Evolutionary conservation across 371 early-diverging fungal genomes (phyloP), one percentile per base, ranked within the genome.

Genomic region (Ordospora colligata): DNA sequence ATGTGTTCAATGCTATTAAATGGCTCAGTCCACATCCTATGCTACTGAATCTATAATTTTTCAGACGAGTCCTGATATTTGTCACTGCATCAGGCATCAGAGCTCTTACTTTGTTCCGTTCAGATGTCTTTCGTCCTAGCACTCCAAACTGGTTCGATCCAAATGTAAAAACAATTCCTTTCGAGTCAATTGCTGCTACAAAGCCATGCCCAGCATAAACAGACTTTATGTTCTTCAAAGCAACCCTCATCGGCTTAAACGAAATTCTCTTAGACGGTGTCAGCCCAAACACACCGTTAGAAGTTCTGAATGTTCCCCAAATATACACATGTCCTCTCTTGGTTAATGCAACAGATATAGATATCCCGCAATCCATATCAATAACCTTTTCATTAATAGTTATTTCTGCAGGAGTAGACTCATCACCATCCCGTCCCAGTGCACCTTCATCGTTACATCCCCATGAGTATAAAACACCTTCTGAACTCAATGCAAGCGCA

Each of bases 361-460:
- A 93, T 73, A 94, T 95, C 32, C 96, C 95, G 83, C 92, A 92
- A 14, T 89, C 91, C 8, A 94, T 90, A 69, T 91, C 88, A 37
- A 91, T 89, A 50, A 95, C 83, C 21, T 87, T 86, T 37, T 89
- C 87, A 43, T 43, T 45, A 43, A 83, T 46, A n/a, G 17, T 25
- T 0, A 85, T 71, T 44, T 27, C 53, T 27, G 2, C 22, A n/a
- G 81, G 79, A 17, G 47, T 37, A 19, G 74, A 88, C 76, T 93
- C 95, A 44, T 91, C 71, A 21, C 84, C 84, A 7, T 70, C 82
- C 74, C 81, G 66, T 76, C 97, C 97, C 17, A 98, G 87, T n/a
- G 94, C 93, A 71, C 87, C 85, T 83, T 97, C 93, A 85, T 98
- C 99, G 83, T 96, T 96, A 86, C 94, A 92, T 1, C 99, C 99